Evolutionary conservation across 306 rosid species (phyloP).

Genomic region (Coriaria nepalensis): DNA sequence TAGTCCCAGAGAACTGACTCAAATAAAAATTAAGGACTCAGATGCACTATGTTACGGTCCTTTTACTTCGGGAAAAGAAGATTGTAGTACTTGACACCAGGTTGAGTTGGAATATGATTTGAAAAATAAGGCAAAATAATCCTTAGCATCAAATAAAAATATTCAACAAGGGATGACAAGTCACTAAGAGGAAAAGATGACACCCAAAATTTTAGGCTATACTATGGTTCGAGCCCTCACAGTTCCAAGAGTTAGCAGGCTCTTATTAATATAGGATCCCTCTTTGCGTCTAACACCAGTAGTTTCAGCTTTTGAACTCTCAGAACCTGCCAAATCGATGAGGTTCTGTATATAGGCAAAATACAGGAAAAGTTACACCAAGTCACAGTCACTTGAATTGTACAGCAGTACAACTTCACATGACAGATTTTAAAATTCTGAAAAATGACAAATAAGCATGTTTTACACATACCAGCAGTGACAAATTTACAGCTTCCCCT

Average conservation of each 20-base stretch:
- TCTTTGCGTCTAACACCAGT: slow-evolving; percentile 94
- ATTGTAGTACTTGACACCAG: too few species aligned
- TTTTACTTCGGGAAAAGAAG: too few species aligned
- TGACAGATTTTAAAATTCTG: slow-evolving; percentile 6
- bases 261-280: slow-evolving; percentile 95
- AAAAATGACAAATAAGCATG: neutral
- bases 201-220: slow-evolving; percentile 11
- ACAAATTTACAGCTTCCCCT: slow-evolving; percentile 87
- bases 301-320: slow-evolving; percentile 99
- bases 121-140: neutral
- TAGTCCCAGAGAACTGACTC: too few species aligned
- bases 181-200: neutral
- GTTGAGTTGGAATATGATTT: neutral
- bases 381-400: slow-evolving; percentile 10
- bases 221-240: slow-evolving; percentile 58
- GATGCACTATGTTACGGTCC: too few species aligned
- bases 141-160: too few species aligned
- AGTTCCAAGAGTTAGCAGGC: slow-evolving; percentile 96
- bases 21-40: too few species aligned
- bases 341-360: slow-evolving; percentile 87
- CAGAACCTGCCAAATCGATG: slow-evolving; percentile 99
- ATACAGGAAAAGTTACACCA: slow-evolving; percentile 25
- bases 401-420: slow-evolving; percentile 16
- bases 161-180: neutral
- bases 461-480: slow-evolving; percentile 63